Evolutionary conservation across 306 rosid genomes (phyloP).

Genomic region (Quercus parvula): DNA sequence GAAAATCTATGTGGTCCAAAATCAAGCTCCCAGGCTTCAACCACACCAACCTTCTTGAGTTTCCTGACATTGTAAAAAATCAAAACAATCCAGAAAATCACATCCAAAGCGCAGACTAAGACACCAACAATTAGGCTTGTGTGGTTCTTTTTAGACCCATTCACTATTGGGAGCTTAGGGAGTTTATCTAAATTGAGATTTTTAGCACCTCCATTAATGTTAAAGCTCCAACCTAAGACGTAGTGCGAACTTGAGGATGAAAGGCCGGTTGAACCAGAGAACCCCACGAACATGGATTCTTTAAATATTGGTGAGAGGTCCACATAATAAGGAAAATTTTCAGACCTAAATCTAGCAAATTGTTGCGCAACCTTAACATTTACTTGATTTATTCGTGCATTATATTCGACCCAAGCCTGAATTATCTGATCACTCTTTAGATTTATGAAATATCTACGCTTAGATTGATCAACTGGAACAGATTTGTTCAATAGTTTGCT

Average conservation of each 20-base stretch:
- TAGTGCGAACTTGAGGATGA: constrained; percentile 45
- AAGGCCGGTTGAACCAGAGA: constrained; percentile 46
- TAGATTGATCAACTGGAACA: constrained; percentile 24
- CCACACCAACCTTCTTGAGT: constrained; percentile 13
- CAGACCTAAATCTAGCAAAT: constrained; percentile 37
- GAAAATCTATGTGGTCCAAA: constrained; percentile 26
- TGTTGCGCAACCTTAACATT: constrained; percentile 41
- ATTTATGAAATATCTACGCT: constrained; percentile 12
- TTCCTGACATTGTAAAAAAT: constrained; percentile 2
- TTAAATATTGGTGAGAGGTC: constrained; percentile 44
- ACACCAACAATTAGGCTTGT: constrained; percentile 22
- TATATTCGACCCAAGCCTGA: constrained; percentile 56
- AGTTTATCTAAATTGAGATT: constrained; percentile 35
- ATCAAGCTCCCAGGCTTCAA: constrained; percentile 30
- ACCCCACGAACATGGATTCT: constrained; percentile 56
- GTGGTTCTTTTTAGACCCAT: not conserved
- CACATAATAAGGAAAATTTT: constrained; percentile 33
- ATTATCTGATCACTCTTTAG: constrained; percentile 44
- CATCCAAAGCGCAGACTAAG: constrained; percentile 15
- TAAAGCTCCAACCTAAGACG: constrained; percentile 60
- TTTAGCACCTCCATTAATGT: constrained; percentile 33
- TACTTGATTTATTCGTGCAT: constrained; percentile 21
- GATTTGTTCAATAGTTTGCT: constrained; percentile 46
- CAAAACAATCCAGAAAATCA: constrained; percentile 2
- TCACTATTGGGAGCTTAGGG: constrained; percentile 31